These are phyloP conservation scores for Clarireedia monteithiana DNA, from an alignment of 2,329 filamentous ascomycete genomes.

Conservation along the genomic window DNA sequence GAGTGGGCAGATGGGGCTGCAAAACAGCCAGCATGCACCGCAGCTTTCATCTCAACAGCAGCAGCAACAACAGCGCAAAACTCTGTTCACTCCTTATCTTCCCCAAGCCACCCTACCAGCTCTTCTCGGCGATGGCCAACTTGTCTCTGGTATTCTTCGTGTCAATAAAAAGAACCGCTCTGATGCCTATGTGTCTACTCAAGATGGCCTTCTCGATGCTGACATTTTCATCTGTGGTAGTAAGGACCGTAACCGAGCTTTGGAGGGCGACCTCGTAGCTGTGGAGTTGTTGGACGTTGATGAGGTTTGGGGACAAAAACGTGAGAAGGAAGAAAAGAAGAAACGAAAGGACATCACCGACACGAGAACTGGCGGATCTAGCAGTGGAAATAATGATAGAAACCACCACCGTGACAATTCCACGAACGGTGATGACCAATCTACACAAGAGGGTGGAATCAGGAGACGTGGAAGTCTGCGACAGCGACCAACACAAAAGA, in stretches of 20 bases:
- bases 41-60: conserved; percentile 61
- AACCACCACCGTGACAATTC: conserved; percentile 44
- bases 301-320: conserved; percentile 97
- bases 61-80: conserved; percentile 93
- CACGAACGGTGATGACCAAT: conserved; percentile 53
- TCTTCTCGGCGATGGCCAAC: conserved; percentile 81
- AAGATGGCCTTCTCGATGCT: conserved; percentile 79
- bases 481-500: conserved; percentile 97
- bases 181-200: conserved; percentile 93
- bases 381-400: conserved; percentile 60
- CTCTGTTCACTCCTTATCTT: conserved; percentile 94
- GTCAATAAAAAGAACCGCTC: conserved; percentile 99
- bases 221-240: conserved; percentile 99
- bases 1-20: conserved; percentile 63
- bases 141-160: conserved; percentile 91
- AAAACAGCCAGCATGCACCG: conserved; percentile 65
- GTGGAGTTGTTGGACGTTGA: conserved; percentile 95
- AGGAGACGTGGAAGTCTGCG: conserved; percentile 89
- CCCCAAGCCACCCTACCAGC: conserved; percentile 91
- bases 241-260: conserved; percentile 94
- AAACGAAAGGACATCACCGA: conserved; percentile 99
- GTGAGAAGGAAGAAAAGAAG: conserved; percentile 99
- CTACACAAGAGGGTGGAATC: conserved; percentile 59
- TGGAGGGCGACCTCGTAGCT: conserved; percentile 92
- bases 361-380: conserved; percentile 69